Evolutionary conservation across 1,284 basidiomycete species (phyloP).

Genomic region (Rhodotorula sp.): DNA sequence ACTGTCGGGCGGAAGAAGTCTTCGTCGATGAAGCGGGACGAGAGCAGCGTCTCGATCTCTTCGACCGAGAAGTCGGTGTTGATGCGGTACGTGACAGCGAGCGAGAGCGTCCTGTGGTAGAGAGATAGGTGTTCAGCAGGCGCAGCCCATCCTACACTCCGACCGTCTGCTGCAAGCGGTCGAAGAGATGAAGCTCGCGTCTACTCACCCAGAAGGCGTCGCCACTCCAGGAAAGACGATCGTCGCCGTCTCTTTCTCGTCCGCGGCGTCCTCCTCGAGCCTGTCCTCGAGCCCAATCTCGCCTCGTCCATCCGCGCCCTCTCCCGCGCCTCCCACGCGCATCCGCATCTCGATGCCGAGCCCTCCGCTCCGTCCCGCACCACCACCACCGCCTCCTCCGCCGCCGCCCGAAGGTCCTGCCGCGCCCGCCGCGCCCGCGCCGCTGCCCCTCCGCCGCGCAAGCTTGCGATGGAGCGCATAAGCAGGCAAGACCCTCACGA

Average conservation of each 20-base stretch:
- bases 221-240: conserved; percentile 40
- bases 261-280: conserved; percentile 4
- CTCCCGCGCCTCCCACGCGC: not conserved
- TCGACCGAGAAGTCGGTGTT: conserved; percentile 44
- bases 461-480: conserved; percentile 44
- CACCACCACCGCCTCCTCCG: not conserved
- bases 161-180: not conserved
- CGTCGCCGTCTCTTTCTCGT: conserved; percentile 21
- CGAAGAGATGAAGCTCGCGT: rapidly evolving
- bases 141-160: not conserved
- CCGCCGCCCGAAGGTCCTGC: not conserved
- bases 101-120: conserved; percentile 29
- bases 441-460: conserved; percentile 10
- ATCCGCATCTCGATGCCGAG: conserved; percentile 11
- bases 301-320: not conserved
- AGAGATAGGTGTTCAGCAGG: not conserved
- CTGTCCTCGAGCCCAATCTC: conserved; percentile 23
- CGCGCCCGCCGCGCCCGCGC: conserved; percentile 18
- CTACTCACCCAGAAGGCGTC: conserved; percentile 44
- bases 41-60: conserved; percentile 46
- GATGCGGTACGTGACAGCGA: conserved; percentile 41
- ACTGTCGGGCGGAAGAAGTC: conserved; percentile 47
- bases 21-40: conserved; percentile 47
- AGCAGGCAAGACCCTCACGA: conserved; percentile 45
- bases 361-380: conserved; percentile 36